Conservation (phyloP, 2,329 filamentous ascomycete species). For the Fusarium haematococcum region DNA sequence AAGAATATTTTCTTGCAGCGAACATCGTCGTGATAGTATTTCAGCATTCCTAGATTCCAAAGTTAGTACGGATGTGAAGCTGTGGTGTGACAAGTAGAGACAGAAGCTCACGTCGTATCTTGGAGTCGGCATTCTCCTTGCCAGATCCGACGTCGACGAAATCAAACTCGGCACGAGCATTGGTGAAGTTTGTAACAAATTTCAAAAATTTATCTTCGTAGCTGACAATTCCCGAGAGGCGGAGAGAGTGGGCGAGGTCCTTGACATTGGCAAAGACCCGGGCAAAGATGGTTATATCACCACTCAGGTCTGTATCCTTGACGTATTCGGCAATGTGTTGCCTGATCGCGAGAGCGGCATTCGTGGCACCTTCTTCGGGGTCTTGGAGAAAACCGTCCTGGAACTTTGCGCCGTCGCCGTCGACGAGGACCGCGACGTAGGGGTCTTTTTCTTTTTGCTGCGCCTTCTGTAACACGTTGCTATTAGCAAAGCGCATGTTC, state of each 20-base stretch:
- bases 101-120: not conserved
- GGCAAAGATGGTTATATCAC: not conserved
- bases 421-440: not conserved
- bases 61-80: not conserved
- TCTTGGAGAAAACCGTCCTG: not conserved
- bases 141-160: not conserved
- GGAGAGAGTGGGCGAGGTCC: not conserved
- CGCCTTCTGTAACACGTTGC: not conserved
- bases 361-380: not conserved
- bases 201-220: not conserved
- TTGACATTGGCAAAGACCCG: not conserved
- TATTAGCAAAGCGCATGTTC: not conserved
- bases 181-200: not conserved
- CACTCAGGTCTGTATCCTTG: not conserved
- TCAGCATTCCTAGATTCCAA: not conserved
- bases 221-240: not conserved
- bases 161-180: not conserved
- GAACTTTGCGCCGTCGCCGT: not conserved
- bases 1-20: slow-evolving; percentile 2
- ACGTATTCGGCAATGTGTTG: not conserved
- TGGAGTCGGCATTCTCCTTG: not conserved
- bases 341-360: not conserved
- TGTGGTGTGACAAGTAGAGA: not conserved
- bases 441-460: not conserved
- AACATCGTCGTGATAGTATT: not conserved